A percentile compares a stretch with the other conserved stretches of the same genome.
Evolutionary conservation across 768 basidiomycete species (phyloP).

Genomic region (Lactarius tabidus): DNA sequence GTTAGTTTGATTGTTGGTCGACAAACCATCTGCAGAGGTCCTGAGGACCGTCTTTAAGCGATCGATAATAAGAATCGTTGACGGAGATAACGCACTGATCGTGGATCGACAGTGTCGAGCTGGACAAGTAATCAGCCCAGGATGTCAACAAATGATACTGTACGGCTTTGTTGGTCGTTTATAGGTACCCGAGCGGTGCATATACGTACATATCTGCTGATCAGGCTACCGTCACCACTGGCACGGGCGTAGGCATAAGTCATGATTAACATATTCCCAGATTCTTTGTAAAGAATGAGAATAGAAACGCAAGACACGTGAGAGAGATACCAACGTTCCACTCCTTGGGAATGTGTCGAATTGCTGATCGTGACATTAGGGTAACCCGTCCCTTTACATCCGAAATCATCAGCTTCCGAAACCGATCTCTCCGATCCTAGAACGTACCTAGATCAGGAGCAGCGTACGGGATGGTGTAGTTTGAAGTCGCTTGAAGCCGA

Average conservation of each 20-base stretch:
- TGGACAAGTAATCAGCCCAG: conserved; percentile 34
- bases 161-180: background rate
- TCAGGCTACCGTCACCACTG: conserved; percentile 27
- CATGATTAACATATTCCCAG: conserved; percentile 37
- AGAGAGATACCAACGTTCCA: conserved; percentile 15
- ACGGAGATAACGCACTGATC: conserved; percentile 49
- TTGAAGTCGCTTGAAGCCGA: conserved; percentile 18
- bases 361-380: conserved; percentile 7
- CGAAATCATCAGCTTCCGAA: background rate
- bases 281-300: conserved; percentile 20
- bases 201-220: conserved; percentile 26
- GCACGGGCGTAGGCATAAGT: conserved; percentile 29
- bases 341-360: conserved; percentile 3
- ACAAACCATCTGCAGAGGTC: conserved; percentile 10
- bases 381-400: background rate
- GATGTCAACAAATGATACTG: conserved; percentile 31
- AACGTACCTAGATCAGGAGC: conserved; percentile 26
- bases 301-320: background rate
- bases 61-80: conserved; percentile 34
- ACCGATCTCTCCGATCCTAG: background rate
- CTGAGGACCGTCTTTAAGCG: conserved; percentile 13
- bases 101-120: conserved; percentile 46
- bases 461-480: conserved; percentile 23
- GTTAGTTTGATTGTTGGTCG: conserved; percentile 56
- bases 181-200: background rate